Conservation (phyloP, 257 asterid genomes). For the Penstemon newberryi region DNA sequence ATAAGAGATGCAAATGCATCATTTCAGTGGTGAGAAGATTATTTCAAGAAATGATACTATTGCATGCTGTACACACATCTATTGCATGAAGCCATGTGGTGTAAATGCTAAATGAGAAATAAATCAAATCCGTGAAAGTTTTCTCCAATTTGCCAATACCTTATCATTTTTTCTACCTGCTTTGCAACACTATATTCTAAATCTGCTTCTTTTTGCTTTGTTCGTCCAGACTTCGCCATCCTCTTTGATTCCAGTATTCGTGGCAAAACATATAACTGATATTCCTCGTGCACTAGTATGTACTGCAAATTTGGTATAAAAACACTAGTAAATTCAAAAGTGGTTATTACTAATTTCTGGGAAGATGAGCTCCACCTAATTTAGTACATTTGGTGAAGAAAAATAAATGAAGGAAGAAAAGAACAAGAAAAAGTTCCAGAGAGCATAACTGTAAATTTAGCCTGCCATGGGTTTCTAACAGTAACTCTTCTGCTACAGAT, state of each 20-base stretch:
- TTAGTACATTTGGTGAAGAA: too few species aligned
- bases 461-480: background rate
- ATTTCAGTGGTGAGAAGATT: constrained; percentile 19
- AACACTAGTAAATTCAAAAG: constrained; percentile 23
- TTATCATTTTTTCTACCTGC: constrained; percentile 99
- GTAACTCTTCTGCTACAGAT: background rate
- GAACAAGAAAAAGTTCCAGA: too few species aligned
- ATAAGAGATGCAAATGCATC: constrained; percentile 4
- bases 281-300: constrained; percentile 90
- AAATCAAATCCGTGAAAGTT: constrained; percentile 17
- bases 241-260: constrained; percentile 89
- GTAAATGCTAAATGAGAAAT: constrained; percentile 8
- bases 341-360: constrained; percentile 15
- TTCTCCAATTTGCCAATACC: constrained; percentile 51
- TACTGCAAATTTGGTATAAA: constrained; percentile 50
- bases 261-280: constrained; percentile 85
- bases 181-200: constrained; percentile 97
- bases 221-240: constrained; percentile 96
- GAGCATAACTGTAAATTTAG: too few species aligned
- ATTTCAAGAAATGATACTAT: constrained; percentile 20
- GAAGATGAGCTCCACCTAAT: constrained; percentile 3
- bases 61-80: constrained; percentile 14
- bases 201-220: constrained; percentile 98
- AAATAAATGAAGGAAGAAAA: too few species aligned
- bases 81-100: background rate